Evolutionary conservation across 2,329 filamentous ascomycete species (phyloP).

Genomic region (Trichoderma sp.): DNA sequence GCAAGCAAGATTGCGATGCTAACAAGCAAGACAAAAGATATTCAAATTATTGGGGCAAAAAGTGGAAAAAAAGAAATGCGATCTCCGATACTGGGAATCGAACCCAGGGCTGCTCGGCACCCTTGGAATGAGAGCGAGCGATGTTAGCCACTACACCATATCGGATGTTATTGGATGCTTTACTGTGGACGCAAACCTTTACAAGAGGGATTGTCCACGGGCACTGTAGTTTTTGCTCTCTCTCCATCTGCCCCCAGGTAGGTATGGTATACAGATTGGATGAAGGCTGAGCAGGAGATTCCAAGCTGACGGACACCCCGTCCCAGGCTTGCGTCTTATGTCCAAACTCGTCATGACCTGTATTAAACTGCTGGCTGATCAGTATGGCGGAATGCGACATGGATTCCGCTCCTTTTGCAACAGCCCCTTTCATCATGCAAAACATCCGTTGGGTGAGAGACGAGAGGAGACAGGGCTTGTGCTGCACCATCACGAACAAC

Average conservation of each 20-base stretch:
- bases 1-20: too few relatives aligned
- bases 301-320: too few relatives aligned
- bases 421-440: not conserved
- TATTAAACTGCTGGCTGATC: too few relatives aligned
- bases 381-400: not conserved
- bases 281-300: too few relatives aligned
- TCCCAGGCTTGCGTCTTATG: not conserved
- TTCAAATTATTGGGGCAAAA: too few relatives aligned
- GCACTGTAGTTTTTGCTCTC: too few relatives aligned
- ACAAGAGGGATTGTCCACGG: not conserved
- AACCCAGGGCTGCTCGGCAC: conserved; percentile 42
- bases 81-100: conserved; percentile 42
- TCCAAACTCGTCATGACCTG: not conserved
- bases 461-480: not conserved
- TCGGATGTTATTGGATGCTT: conserved; percentile 31
- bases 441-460: not conserved
- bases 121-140: conserved; percentile 35
- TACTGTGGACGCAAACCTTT: fast-evolving
- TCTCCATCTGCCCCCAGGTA: not conserved
- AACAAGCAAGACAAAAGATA: too few relatives aligned
- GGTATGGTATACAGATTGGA: not conserved
- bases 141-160: conserved; percentile 45
- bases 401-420: not conserved
- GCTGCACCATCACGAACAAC: too few relatives aligned
- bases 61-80: not conserved